Evolutionary conservation across 495 filamentous ascomycete genomes (phyloP).

Genomic region (Aspergillus ostianus): DNA sequence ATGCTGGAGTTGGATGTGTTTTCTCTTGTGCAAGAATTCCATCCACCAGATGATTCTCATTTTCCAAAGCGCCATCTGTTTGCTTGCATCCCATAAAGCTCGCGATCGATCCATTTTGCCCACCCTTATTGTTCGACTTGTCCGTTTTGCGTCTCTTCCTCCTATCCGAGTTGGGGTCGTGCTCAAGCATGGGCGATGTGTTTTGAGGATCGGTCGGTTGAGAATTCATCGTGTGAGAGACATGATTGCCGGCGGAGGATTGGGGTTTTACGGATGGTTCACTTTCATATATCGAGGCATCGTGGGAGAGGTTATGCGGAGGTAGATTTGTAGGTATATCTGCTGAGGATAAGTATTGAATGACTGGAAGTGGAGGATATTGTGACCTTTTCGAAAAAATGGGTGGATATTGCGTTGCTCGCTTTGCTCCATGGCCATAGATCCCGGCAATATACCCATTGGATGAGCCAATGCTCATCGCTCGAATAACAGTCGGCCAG

Average conservation of each 20-base stretch:
- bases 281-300: not conserved
- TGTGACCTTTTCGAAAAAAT: slow-evolving; percentile 42
- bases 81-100: slow-evolving; percentile 1
- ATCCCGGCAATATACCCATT: slow-evolving; percentile 26
- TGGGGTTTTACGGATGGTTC: not conserved
- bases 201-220: slow-evolving; percentile 1
- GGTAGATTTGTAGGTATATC: slow-evolving; percentile 19
- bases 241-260: not conserved
- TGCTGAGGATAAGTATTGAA: slow-evolving; percentile 20
- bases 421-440: slow-evolving; percentile 42
- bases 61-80: not conserved
- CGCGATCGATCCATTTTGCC: not conserved
- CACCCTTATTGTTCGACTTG: slow-evolving; percentile 25
- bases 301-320: not conserved
- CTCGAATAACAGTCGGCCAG: slow-evolving; percentile 1
- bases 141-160: slow-evolving; percentile 52
- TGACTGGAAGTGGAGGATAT: not conserved
- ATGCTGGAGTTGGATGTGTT: not conserved
- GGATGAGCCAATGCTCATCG: slow-evolving; percentile 24
- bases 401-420: slow-evolving; percentile 42
- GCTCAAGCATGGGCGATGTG: slow-evolving; percentile 22
- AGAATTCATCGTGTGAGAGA: slow-evolving; percentile 1
- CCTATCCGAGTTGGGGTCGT: slow-evolving; percentile 43
- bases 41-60: not conserved
- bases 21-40: not conserved